Percentiles rank a stretch among this genome's conserved stretches.
Conservation (phyloP, 768 basidiomycete genomes). For the Flagelloscypha sp. region DNA sequence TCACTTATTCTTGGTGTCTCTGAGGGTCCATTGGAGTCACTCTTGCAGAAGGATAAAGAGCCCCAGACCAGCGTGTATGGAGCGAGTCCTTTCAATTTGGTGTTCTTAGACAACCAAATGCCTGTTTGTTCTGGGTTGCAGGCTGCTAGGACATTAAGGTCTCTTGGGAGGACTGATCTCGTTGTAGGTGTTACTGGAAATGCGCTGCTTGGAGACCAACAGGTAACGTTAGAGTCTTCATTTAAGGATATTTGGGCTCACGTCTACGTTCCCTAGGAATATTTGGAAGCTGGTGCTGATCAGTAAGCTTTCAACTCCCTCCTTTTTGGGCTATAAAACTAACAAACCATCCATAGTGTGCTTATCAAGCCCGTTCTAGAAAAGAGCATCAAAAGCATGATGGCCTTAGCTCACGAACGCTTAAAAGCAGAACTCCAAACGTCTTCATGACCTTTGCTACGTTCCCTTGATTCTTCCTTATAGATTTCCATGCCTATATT, state of each 20-base stretch:
- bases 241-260: too few species aligned
- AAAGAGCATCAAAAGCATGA: slow-evolving; percentile 36
- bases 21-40: too few species aligned
- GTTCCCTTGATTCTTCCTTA: too few species aligned
- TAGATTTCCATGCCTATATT: too few species aligned
- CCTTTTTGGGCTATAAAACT: slow-evolving; percentile 1
- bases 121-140: slow-evolving; percentile 70
- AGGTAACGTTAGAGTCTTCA: too few species aligned
- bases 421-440: too few species aligned
- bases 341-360: slow-evolving; percentile 35
- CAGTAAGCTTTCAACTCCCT: slow-evolving; percentile 35
- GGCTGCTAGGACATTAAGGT: slow-evolving; percentile 54
- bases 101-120: slow-evolving; percentile 74
- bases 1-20: slow-evolving; percentile 63
- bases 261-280: slow-evolving; percentile 55
- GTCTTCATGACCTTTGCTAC: too few species aligned
- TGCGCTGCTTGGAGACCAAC: too few species aligned
- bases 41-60: slow-evolving; percentile 21
- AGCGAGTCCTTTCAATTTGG: slow-evolving; percentile 35
- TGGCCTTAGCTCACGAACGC: slow-evolving; percentile 38
- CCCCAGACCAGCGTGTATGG: slow-evolving; percentile 10
- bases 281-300: slow-evolving; percentile 68
- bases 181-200: slow-evolving; percentile 59
- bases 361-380: slow-evolving; percentile 78
- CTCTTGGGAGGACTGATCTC: slow-evolving; percentile 63